Base-by-base conservation (phyloP, 306 rosid species). In the Hylodesmum podocarpum region DNA sequence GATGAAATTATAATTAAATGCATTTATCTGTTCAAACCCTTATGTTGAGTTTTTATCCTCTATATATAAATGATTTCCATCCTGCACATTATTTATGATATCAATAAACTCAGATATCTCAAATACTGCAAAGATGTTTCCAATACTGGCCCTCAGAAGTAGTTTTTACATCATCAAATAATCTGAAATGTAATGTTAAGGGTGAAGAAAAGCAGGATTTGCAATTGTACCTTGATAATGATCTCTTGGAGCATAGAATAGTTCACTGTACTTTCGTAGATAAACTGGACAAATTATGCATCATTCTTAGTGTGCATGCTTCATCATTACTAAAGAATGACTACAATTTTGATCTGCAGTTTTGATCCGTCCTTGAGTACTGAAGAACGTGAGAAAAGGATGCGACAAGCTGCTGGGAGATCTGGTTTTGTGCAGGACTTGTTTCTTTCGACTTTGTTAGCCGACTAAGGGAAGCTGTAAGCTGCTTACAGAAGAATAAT, bases 371-470 rank as follows among this genome's bases (percentile, higher is more conserved):
- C 98, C 6, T 88, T 96, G 90, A 92, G 92, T 50, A 66, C 49
- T 5, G 99, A 96, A 83, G 99, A 96, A 81, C 85, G 97, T 16
- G 97, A 92, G 81, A 87, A 75, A 77, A 86, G 93, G 91, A 88
- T 86, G 58, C 84, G 76, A 65, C 97, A 89, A 77, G 96, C 97
- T 11, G 86, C 95, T 2, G 99, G 90, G 76, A 91, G 96, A 85
- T 88, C 98, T 44, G 89, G 91, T 70, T 96, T 96, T 82, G 76
- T 92, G 88, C 99, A 90, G 85, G 98, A 96, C 83, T 68, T 96
- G 88, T 76, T 96, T 71, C 66, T 92, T 19, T 66, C 97, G 15
- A 91, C 89, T 33, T 83, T 96, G 80, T 84, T 92, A 55, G 83
- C 82, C 28, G 89, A 89, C 70, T 86, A 83, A 78, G 53, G 55